These are phyloP conservation scores for Pseudomonodictys pantanalensis DNA, from an alignment of 495 filamentous ascomycete species.

Conservation along the genomic window DNA sequence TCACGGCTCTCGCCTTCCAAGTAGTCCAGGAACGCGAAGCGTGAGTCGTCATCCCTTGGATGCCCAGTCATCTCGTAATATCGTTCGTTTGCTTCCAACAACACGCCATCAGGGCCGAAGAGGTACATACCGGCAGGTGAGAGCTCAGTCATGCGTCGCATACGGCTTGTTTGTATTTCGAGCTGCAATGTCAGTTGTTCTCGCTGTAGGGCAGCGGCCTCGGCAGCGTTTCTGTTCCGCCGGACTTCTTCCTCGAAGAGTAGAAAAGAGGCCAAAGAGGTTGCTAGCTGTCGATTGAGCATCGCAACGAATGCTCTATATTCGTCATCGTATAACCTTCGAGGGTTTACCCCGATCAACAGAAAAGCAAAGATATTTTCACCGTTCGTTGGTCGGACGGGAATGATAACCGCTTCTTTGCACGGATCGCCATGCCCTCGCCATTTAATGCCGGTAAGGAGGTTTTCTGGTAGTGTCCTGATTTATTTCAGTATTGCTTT, in stretches of 20 bases:
- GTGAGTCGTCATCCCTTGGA: conserved; percentile 23
- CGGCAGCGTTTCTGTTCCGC: conserved; percentile 10
- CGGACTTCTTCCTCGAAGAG: conserved; percentile 32
- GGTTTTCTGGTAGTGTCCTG: conserved; percentile 20
- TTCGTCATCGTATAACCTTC: conserved; percentile 43
- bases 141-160: conserved; percentile 26
- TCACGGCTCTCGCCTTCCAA: conserved; percentile 18
- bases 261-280: conserved; percentile 29
- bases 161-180: conserved; percentile 21
- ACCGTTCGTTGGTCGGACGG: conserved; percentile 38
- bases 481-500: no score
- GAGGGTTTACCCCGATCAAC: conserved; percentile 47
- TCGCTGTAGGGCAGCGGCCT: conserved; percentile 20
- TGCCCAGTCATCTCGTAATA: conserved; percentile 40
- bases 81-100: conserved; percentile 21
- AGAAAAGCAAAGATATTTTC: conserved; percentile 46
- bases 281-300: conserved; percentile 28
- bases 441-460: conserved; percentile 43
- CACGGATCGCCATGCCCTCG: conserved; percentile 40
- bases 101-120: conserved; percentile 19
- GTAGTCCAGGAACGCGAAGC: conserved; percentile 6
- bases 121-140: conserved; percentile 28
- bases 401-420: conserved; percentile 38
- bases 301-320: conserved; percentile 33
- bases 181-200: conserved; percentile 21